Evolutionary conservation across 106 monocot genomes (phyloP), one percentile per base, ranked within the genome.

Genomic region (Xerophyta viscosa): DNA sequence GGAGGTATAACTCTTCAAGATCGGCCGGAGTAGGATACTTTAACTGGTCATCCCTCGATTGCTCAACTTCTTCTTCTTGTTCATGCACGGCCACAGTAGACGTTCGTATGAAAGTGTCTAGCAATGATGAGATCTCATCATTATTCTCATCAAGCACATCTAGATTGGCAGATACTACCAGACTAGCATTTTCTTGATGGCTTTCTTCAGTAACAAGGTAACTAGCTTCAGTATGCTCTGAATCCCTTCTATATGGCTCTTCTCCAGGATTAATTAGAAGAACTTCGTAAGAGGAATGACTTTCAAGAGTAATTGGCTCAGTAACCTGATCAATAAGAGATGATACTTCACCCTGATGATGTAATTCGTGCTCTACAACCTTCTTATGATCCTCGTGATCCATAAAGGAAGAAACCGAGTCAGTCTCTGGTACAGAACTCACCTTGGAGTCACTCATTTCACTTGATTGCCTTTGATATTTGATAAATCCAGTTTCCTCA

Each of bases 401-500:
- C 7, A 20, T 47, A 49, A 55, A 41, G n/a, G 64, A 76, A 28
- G 71, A 71, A 50, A 9, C 41, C 1, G 68, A 45, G 20, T 69
- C 72, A 23, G 76, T 68, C 27, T 72, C 72, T 29, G 27, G 21
- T 31, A 37, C 18, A n/a, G 71, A 67, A 31, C 63, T 72, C 3
- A 61, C 37, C 27, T 52, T 68, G 0, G 68, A 71, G 58, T 65
- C 78, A 15, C 56, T 70, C 44, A 51, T 71, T 60, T 75, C 71
- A 47, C 71, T 66, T 17, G 24, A 50, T 50, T 71, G 64, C 52
- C 61, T 48, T 23, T 67, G 51, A 15, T 55, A 43, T 41, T 19
- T 24, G 31, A 27, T n/a, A 48, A 25, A 54, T 21, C 21, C n/a
- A 23, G 44, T 51, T 46, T 56, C 75, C 41, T 46, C 56, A 4